Percentiles rank a stretch among this genome's conserved stretches.
These are phyloP conservation scores for Gautieria morchelliformis DNA, from an alignment of 768 basidiomycete species.

Conservation along the genomic window DNA sequence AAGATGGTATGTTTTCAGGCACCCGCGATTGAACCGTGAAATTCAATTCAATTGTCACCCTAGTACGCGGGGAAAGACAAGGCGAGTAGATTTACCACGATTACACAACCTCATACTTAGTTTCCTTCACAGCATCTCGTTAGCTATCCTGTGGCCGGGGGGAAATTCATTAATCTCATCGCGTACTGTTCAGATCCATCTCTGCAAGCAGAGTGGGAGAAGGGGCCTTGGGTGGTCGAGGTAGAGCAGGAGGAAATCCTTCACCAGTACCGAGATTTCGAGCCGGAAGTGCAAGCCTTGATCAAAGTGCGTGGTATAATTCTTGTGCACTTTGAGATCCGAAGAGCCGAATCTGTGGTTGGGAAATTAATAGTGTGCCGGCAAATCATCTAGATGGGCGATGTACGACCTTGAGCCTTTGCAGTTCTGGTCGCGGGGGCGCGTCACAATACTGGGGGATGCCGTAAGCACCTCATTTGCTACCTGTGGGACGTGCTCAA, in stretches of 20 bases:
- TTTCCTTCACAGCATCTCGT: not conserved
- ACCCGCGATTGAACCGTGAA: no score
- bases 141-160: slow-evolving; percentile 7
- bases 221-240: not conserved
- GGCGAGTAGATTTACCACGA: not conserved
- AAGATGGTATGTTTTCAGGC: not conserved
- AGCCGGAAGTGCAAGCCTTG: slow-evolving; percentile 48
- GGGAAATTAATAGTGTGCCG: slow-evolving; percentile 34
- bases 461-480: slow-evolving; percentile 16
- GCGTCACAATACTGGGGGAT: slow-evolving; percentile 39
- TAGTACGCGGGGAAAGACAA: slow-evolving; percentile 6
- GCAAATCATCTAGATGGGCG: slow-evolving; percentile 49
- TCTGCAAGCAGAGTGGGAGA: not conserved
- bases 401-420: slow-evolving; percentile 49
- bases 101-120: not conserved
- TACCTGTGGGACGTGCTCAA: not conserved
- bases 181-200: slow-evolving; percentile 3
- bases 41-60: not conserved
- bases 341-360: not conserved
- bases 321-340: not conserved
- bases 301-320: slow-evolving; percentile 31
- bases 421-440: slow-evolving; percentile 38
- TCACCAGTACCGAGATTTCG: slow-evolving; percentile 40
- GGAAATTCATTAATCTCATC: slow-evolving; percentile 7
- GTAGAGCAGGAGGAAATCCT: slow-evolving; percentile 30